Base-by-base conservation (phyloP, 306 rosid genomes). In the Betula pendula region DNA sequence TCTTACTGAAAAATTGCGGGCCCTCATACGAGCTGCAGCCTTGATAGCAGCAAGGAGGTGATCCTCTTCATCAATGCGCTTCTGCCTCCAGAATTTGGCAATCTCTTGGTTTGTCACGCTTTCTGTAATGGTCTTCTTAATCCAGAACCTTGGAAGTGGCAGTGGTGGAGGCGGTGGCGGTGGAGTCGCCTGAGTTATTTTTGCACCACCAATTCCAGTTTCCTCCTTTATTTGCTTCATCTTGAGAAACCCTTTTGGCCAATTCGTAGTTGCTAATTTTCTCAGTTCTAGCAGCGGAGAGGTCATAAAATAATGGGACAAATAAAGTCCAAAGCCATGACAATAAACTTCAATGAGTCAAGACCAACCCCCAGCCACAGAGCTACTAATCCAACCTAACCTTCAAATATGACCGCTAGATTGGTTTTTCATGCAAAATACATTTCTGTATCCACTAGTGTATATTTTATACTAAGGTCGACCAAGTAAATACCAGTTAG, bases 21-120 rank as follows among this genome's bases (percentile, higher is more conserved):
- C 94, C 55, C 91, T 87, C 56, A 90, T 75, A 68, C 89, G 87
- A 8, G 96, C 92, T 4, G 91, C 97, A 2, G 97, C 84, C 55
- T 90, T 93, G 78, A 86, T 89, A 24, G 97, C 97, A n/a, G 92
- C 88, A 22, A 90, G 87, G 77, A 90, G 92, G 68, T 93, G 97
- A 16, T 93, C 96, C 70, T 93, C 89, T 63, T 93, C 96, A 24
- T 81, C 82, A 68, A 83, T 81, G 70, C 73, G 73, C 80, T 87
- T 90, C 83, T 87, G 92, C 87, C 73, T 83, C 96, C 96, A 93
- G 77, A 87, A 93, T 87, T 11, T 85, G n/a, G 89, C 92, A 6
- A 93, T 93, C 82, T 90, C 97, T 79, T 75, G 76, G 70, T 87
- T 93, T 7, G 94, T 93, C 70, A 92, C 87, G 17, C 97, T 88